Evolutionary conservation across 257 asterid species (phyloP).

Genomic region (Gynochthodes officinalis): DNA sequence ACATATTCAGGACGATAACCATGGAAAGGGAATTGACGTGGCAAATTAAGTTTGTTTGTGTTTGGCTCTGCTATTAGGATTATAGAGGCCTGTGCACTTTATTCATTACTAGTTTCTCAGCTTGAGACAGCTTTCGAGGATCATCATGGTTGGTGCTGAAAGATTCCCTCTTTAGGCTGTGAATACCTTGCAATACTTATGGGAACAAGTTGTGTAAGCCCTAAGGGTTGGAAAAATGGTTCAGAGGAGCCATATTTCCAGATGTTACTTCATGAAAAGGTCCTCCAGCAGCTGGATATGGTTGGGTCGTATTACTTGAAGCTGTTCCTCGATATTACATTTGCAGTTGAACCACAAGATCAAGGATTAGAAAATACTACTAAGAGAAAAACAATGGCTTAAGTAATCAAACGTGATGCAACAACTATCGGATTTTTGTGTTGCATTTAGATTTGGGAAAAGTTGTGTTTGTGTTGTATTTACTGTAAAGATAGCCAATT

Average conservation of each 20-base stretch:
- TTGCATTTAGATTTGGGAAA: constrained; percentile 1
- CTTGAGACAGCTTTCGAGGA: too few relatives aligned
- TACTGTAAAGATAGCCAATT: not conserved
- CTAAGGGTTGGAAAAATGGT: not conserved
- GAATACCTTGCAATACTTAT: not conserved
- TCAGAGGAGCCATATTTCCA: not conserved
- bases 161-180: not conserved
- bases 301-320: not conserved
- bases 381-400: not conserved
- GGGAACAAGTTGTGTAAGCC: not conserved
- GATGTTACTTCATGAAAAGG: not conserved
- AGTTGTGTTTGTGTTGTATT: not conserved
- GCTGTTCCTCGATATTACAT: not conserved
- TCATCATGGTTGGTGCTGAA: not conserved
- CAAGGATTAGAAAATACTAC: not conserved
- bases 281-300: not conserved
- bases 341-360: not conserved
- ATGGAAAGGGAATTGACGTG: constrained; percentile 56
- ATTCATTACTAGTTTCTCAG: too few relatives aligned
- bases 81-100: not conserved
- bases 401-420: not conserved
- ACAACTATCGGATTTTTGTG: not conserved
- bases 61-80: not conserved
- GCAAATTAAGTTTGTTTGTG: constrained; percentile 30
- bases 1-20: constrained; percentile 55